Conservation (phyloP, 768 basidiomycete genomes). For the Lactifluus volemus region DNA sequence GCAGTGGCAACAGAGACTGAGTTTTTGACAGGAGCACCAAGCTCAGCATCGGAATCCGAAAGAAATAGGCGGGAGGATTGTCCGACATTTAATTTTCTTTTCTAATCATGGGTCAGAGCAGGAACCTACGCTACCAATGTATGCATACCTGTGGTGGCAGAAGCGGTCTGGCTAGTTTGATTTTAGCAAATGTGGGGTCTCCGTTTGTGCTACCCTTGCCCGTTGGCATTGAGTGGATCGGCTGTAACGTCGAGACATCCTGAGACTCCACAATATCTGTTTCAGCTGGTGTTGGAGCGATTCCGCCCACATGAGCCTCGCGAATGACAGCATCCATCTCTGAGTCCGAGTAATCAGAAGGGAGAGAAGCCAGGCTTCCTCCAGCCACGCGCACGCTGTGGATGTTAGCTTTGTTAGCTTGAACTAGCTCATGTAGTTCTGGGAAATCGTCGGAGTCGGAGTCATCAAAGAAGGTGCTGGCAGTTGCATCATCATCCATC, state of each 20-base stretch:
- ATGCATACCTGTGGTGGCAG: slow-evolving; percentile 2
- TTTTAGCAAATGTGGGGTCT: neutral
- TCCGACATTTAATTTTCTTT: neutral
- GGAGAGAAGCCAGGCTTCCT: slow-evolving; percentile 20
- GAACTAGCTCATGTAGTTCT: slow-evolving; percentile 26
- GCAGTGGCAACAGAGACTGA: neutral
- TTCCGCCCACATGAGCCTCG: slow-evolving; percentile 27
- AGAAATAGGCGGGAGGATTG: neutral
- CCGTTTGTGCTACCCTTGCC: neutral
- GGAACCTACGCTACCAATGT: neutral
- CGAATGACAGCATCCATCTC: slow-evolving; percentile 38
- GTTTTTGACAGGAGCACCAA: neutral
- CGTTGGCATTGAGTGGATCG: neutral
- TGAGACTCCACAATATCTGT: neutral
- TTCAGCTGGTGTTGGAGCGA: neutral
- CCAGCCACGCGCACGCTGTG: slow-evolving; percentile 15
- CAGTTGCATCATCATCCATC: slow-evolving; percentile 21
- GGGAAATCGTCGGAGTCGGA: slow-evolving; percentile 28
- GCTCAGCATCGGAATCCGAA: neutral
- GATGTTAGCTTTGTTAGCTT: slow-evolving; percentile 29
- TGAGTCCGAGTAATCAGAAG: slow-evolving; percentile 34
- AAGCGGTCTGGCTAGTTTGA: neutral
- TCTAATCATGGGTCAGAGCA: neutral
- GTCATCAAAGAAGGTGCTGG: neutral
- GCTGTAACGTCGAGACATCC: neutral